phyloP scores from a whole-genome alignment of 2,329 filamentous ascomycete species.

The Sphaerostilbella broomeana region DNA sequence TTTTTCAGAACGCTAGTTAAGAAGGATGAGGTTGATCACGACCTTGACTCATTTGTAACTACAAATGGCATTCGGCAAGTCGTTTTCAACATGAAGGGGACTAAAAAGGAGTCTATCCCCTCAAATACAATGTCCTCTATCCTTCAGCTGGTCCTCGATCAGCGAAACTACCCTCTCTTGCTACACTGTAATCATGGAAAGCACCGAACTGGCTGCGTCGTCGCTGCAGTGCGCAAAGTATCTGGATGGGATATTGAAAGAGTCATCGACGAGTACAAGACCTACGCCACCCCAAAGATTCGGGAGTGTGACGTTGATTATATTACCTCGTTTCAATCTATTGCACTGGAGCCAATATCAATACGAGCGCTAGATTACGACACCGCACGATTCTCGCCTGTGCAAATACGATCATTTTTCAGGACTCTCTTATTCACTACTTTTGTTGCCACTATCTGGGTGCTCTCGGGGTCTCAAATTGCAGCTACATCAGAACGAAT shows the following conservation, averaged over 20 bases:
- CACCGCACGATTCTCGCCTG: constrained; percentile 15
- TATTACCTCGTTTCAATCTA: constrained; percentile 44
- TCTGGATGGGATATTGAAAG: constrained; percentile 57
- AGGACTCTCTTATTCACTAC: constrained; percentile 38
- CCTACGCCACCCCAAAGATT: constrained; percentile 55
- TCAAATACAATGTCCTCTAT: constrained; percentile 62
- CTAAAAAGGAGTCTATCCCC: constrained; percentile 72
- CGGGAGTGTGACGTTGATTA: constrained; percentile 56
- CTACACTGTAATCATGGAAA: constrained; percentile 94
- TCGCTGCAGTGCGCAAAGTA: constrained; percentile 69
- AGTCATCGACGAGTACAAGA: constrained; percentile 67
- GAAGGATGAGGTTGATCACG: constrained; percentile 49
- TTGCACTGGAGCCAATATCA: constrained; percentile 24
- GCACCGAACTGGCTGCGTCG: constrained; percentile 87
- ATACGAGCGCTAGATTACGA: neutral
- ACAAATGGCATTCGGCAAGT: constrained; percentile 63
- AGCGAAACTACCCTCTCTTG: constrained; percentile 69
- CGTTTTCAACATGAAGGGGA: constrained; percentile 75
- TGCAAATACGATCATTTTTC: constrained; percentile 33
- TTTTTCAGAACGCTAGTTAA: constrained; percentile 58
- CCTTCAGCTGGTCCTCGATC: constrained; percentile 63
- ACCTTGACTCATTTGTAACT: constrained; percentile 55
- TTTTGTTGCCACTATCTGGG: constrained; percentile 38
- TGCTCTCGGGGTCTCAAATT: constrained; percentile 32
- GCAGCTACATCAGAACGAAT: too few species aligned